These are phyloP conservation scores for Saccharomycodes ludwigii DNA, from an alignment of 805 yeast genomes.

Conservation along the genomic window DNA sequence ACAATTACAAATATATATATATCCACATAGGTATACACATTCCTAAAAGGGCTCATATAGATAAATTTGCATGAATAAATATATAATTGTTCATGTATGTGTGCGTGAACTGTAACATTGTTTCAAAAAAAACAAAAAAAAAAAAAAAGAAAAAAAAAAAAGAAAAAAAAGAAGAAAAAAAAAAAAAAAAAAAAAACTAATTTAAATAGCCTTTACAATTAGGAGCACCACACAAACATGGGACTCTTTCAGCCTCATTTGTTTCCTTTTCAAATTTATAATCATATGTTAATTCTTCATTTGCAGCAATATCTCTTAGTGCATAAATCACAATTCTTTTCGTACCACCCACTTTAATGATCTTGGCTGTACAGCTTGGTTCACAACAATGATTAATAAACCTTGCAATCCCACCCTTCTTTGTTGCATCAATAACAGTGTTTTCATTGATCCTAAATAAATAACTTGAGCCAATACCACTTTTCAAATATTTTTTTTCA, in stretches of 20 bases:
- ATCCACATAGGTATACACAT: too few relatives aligned
- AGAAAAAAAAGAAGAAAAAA: constrained; percentile 1
- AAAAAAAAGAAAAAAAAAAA: constrained; percentile 1
- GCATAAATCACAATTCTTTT: constrained; percentile 94
- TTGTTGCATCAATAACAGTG: constrained; percentile 94
- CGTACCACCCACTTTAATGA: constrained; percentile 87
- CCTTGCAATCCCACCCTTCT: constrained; percentile 93
- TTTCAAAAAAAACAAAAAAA: neutral
- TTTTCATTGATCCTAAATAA: constrained; percentile 86
- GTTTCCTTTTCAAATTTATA: constrained; percentile 89
- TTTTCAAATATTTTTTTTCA: constrained; percentile 70
- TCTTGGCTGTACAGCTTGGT: constrained; percentile 95
- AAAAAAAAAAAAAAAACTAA: constrained; percentile 19
- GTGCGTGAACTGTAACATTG: too few relatives aligned
- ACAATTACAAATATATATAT: too few relatives aligned
- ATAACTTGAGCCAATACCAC: constrained; percentile 94
- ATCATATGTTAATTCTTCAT: constrained; percentile 90
- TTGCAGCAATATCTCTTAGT: constrained; percentile 70
- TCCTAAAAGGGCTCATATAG: too few relatives aligned
- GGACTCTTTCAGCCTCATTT: constrained; percentile 75
- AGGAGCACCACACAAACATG: constrained; percentile 91
- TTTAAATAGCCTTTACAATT: constrained; percentile 89
- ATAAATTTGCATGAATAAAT: too few relatives aligned
- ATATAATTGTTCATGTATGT: too few relatives aligned
- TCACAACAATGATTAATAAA: constrained; percentile 96